These are phyloP conservation scores for Pichia sp. DNA, from an alignment of 1,139 yeast species.

Conservation along the genomic window DNA sequence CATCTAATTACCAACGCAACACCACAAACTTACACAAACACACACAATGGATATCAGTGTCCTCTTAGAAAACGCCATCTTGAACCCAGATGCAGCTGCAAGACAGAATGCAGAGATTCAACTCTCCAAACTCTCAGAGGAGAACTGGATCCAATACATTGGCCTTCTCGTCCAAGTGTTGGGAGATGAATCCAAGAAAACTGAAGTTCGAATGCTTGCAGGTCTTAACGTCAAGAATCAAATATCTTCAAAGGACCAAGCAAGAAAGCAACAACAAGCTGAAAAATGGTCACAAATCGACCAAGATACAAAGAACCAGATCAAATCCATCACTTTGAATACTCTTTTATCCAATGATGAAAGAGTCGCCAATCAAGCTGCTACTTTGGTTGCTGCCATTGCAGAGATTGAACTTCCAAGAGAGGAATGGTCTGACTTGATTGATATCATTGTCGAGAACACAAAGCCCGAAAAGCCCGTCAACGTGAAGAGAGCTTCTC, in stretches of 20 bases:
- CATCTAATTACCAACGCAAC: too few species aligned
- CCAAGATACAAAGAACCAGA: slow-evolving; percentile 45
- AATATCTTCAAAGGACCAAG: slow-evolving; percentile 66
- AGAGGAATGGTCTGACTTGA: slow-evolving; percentile 82
- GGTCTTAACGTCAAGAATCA: slow-evolving; percentile 85
- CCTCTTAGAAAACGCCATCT: slow-evolving; percentile 71
- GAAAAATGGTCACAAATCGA: slow-evolving; percentile 60
- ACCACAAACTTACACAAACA: too few species aligned
- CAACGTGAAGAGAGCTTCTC: slow-evolving; percentile 76
- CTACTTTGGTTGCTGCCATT: slow-evolving; percentile 92
- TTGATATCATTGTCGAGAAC: slow-evolving; percentile 75
- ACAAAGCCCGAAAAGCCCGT: slow-evolving; percentile 74
- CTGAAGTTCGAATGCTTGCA: slow-evolving; percentile 90
- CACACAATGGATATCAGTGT: slow-evolving; percentile 62
- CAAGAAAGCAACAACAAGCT: slow-evolving; percentile 44
- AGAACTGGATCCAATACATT: slow-evolving; percentile 70
- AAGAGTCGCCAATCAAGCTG: slow-evolving; percentile 81
- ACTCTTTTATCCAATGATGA: slow-evolving; percentile 63
- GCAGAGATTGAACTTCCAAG: slow-evolving; percentile 92
- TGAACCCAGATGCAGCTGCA: slow-evolving; percentile 55
- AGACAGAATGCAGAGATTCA: slow-evolving; percentile 80
- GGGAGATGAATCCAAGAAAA: slow-evolving; percentile 54
- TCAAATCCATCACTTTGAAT: slow-evolving; percentile 60
- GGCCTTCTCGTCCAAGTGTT: slow-evolving; percentile 66
- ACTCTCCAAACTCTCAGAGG: slow-evolving; percentile 63